Evolutionary conservation across 257 asterid genomes (phyloP), one percentile per base, ranked within the genome.

Genomic region (Solanum acaule): DNA sequence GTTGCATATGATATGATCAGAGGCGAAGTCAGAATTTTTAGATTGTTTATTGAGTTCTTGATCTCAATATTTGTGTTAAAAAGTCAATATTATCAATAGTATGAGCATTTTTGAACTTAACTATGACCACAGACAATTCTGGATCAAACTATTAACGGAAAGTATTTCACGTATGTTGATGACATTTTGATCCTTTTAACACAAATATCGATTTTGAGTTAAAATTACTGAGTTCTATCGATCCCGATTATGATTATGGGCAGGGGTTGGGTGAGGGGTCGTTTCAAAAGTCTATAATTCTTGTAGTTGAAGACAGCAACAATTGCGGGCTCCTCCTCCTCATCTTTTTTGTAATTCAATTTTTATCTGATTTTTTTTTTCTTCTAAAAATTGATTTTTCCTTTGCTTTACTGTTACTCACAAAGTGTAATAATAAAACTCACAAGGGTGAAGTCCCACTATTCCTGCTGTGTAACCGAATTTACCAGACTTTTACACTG

Each of bases 321-420:
- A 82, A 49, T 49, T 73, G 87, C 73, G 83, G 90, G 88, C 86
- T 73, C 87, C 91, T 89, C 83, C 29, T 61, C 72, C 33, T 6
- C 56, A 23, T 23, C 79, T 61, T 8, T n/a, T 82, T 73, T 37
- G 84, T 29, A 31, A 49, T 82, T 82, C 44, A 82, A 10, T 3
- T 16, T 42, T 25, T 11, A 0, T 44, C n/a, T 42, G 5, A 11
- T 75, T 22, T 34, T 72, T 29, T 68, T n/a, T 10, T n/a, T n/a
- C n/a, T n/a, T n/a, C n/a, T n/a, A n/a, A n/a, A n/a, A n/a, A n/a
- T n/a, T n/a, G n/a, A n/a, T n/a, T n/a, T n/a, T n/a, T n/a, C n/a
- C 93, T 90, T 92, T 72, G 94, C 95, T 94, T 93, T 83, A 90
- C 89, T 92, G 94, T 92, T 93, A 93, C 95, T 92, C 92, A 68